A percentile compares a stretch with the other conserved stretches of the same genome.
phyloP scores from a whole-genome alignment of 768 basidiomycete genomes.

The Cystobasidium tubakii region DNA sequence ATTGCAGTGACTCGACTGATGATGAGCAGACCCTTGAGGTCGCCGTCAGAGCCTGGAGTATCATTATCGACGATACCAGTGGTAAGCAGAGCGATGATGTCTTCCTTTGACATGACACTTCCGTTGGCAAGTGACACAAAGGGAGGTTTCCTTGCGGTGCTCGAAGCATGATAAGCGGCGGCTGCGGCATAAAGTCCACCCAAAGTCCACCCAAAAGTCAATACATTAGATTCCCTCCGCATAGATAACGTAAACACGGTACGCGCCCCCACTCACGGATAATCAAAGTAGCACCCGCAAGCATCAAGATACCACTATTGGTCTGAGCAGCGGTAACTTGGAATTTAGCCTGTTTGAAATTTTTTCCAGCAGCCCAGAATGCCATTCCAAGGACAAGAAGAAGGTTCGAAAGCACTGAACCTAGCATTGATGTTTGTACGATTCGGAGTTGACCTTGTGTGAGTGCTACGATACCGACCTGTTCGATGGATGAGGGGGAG shows the following conservation, averaged over 20 bases:
- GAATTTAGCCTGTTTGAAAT: conserved; percentile 65
- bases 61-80: conserved; percentile 51
- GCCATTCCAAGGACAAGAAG: conserved; percentile 84
- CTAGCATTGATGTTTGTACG: conserved; percentile 88
- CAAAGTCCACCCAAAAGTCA: too few relatives aligned
- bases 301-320: conserved; percentile 55
- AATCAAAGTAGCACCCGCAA: conserved; percentile 34
- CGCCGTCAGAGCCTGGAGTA: conserved; percentile 20
- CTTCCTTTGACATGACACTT: conserved; percentile 8
- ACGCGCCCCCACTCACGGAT: conserved; percentile 14
- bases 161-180: conserved; percentile 47
- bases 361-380: conserved; percentile 74
- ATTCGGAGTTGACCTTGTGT: conserved; percentile 74
- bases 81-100: conserved; percentile 38
- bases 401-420: conserved; percentile 83
- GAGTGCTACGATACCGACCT: conserved; percentile 71
- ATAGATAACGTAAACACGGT: too few relatives aligned
- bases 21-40: conserved; percentile 54
- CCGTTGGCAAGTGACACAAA: neutral
- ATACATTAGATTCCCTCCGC: too few relatives aligned
- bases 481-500: neutral
- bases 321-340: conserved; percentile 80
- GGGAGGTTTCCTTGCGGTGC: conserved; percentile 8
- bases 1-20: conserved; percentile 78
- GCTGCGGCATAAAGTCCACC: conserved; percentile 7